Evolutionary conservation across 2,329 filamentous ascomycete genomes (phyloP), one percentile per base, ranked within the genome.

Genomic region (Biscogniauxia sp.): DNA sequence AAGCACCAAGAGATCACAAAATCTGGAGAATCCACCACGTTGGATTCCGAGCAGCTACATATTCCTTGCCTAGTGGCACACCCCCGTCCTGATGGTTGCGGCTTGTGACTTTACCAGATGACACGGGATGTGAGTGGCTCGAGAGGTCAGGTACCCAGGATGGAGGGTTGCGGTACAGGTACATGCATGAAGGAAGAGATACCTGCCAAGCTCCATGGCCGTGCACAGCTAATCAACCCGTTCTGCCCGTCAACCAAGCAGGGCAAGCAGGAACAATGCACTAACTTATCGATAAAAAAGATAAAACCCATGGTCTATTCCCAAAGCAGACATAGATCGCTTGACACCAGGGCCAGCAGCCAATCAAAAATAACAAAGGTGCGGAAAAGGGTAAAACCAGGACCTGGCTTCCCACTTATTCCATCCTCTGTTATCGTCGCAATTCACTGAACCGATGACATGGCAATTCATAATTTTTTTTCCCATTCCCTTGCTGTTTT

Each of bases 91-190:
- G 57, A 51, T 62, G 54, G 60, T 61, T 52, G 51, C 61, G 61
- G 66, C 70, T 68, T 68, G 67, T 72, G 70, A 72, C 68, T 70
- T 66, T 57, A 52, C 56, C 67, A 58, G 61, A 66, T 66, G 66
- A 69, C 70, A 70, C 65, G 66, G 63, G 60, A 62, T 64, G 60
- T 62, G 65, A 62, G 56, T 67, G 65, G 68, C 45, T 60, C 60
- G 49, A 54, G 55, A n/a, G 54, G 54, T 26, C 19, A 61, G 65
- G 69, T 72, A 70, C 58, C 61, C 3, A n/a, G 4, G 5, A 1
- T 23, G 45, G 53, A 56, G 55, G 57, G 53, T 53, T n/a, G 19
- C 26, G 9, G 70, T 72, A 70, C 49, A 54, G 61, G 59, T 72
- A 72, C 70, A 50, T 66, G 3, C 17, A 37, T 28, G 15, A 13